A percentile compares a stretch with the other conserved stretches of the same genome.
phyloP scores from a whole-genome alignment of 768 basidiomycete species.

The Panellus pusillus region DNA sequence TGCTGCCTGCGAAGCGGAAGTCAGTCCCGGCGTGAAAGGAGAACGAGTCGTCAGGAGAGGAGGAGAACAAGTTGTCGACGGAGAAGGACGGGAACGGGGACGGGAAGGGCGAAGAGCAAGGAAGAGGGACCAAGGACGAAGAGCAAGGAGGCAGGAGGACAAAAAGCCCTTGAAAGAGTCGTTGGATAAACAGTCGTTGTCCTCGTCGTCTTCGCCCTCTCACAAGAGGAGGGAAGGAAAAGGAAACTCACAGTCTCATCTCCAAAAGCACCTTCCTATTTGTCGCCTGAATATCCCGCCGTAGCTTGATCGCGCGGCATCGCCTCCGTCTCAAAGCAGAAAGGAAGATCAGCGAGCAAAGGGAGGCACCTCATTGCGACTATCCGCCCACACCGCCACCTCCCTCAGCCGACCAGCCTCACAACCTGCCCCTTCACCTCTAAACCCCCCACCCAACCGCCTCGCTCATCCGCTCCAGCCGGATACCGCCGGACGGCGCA shows the following conservation, averaged over 20 bases:
- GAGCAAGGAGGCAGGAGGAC: too few relatives aligned
- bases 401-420: slow-evolving; percentile 69
- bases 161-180: too few relatives aligned
- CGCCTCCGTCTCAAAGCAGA: too few relatives aligned
- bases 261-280: slow-evolving; percentile 80
- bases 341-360: not conserved
- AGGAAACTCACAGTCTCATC: slow-evolving; percentile 79
- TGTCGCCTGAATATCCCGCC: slow-evolving; percentile 65
- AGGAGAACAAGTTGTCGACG: too few relatives aligned
- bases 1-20: slow-evolving; percentile 57
- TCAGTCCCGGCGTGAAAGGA: not conserved
- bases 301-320: slow-evolving; percentile 72
- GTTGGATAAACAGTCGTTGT: too few relatives aligned
- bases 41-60: too few relatives aligned
- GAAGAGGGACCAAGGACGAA: too few relatives aligned
- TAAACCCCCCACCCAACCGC: slow-evolving; percentile 84
- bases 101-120: too few relatives aligned
- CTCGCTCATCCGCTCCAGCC: slow-evolving; percentile 77
- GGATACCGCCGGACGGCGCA: slow-evolving; percentile 84
- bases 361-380: slow-evolving; percentile 73
- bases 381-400: slow-evolving; percentile 84
- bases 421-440: slow-evolving; percentile 74
- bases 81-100: too few relatives aligned
- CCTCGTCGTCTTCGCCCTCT: too few relatives aligned
- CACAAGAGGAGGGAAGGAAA: not conserved